Evolutionary conservation across 768 basidiomycete genomes (phyloP), one percentile per base, ranked within the genome.

Genomic region (Asterophora parasitica): DNA sequence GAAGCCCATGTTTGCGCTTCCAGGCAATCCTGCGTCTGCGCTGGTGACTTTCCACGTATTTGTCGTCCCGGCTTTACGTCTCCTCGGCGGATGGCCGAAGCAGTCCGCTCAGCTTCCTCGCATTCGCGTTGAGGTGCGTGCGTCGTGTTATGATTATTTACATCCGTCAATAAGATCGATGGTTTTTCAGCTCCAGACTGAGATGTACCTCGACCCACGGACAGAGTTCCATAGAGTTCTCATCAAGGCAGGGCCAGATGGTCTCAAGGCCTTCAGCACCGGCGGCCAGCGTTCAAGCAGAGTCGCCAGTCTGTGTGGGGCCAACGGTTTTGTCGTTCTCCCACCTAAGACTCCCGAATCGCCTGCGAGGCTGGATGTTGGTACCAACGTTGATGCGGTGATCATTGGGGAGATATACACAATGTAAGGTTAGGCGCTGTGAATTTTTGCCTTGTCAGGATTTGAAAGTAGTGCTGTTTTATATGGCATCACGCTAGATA

Each of bases 21-120:
- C 92, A 0, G 92, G 92, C 1, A 93, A 94, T 61, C 92, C 92
- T 0, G 92, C 92, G 0, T 84, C 84, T 3, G 92, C 92, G 12
- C 73, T 95, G 15, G 90, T 92, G 10, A 90, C 82, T 6, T 92
- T 92, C 65, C 76, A 89, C 56, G 61, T 92, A 2, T 92, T 92
- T 58, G 90, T 92, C 13, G 61, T 93, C 0, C 92, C 92, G 6
- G 87, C 89, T 7, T 68, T 94, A 37, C 68, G 90, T 49, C 74
- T 64, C 44, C 64, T 92, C 36, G 87, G 84, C 1, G 88, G 88
- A 2, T 91, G 79, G 79, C 74, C 75, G 0, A 61, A 63, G 13
- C 65, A 65, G 15, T 53, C 69, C 31, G 79, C 74, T 47, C 73
- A 83, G 34, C 65, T 88, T 31, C 84, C 88, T 6, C 74, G 77